Conservation (phyloP, 2,329 filamentous ascomycete species). For the Fusarium floridanum region DNA sequence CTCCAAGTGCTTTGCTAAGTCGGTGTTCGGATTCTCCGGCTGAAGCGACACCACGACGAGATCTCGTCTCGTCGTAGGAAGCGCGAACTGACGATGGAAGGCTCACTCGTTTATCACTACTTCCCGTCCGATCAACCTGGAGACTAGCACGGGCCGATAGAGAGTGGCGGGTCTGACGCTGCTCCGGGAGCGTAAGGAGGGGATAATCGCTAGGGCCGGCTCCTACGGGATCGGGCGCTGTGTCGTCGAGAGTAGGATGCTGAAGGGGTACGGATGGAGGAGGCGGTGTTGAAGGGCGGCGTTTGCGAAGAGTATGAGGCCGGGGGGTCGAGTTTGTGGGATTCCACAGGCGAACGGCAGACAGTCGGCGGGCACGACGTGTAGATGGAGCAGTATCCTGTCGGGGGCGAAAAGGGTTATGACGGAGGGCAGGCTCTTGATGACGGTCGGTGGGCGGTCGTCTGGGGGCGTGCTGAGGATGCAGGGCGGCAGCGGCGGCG, state of each 20-base stretch:
- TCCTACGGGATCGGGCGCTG: constrained; percentile 53
- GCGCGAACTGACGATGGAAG: constrained; percentile 66
- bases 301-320: constrained; percentile 51
- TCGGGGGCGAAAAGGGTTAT: constrained; percentile 59
- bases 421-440: constrained; percentile 34
- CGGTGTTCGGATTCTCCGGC: constrained; percentile 33
- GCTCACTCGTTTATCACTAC: constrained; percentile 63
- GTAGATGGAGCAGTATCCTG: constrained; percentile 43
- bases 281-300: constrained; percentile 67
- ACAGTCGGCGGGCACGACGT: constrained; percentile 56
- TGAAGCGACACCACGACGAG: constrained; percentile 49
- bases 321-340: constrained; percentile 71
- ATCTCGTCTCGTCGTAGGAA: constrained; percentile 65
- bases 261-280: constrained; percentile 65
- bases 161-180: constrained; percentile 60
- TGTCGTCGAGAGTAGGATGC: constrained; percentile 58
- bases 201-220: constrained; percentile 62
- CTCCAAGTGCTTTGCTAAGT: constrained; percentile 27
- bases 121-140: constrained; percentile 62
- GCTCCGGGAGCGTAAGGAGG: constrained; percentile 64
- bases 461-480: constrained; percentile 22
- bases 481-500: constrained; percentile 38
- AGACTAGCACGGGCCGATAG: constrained; percentile 62
- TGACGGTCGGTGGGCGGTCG: constrained; percentile 25
- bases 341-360: constrained; percentile 69